Evolutionary conservation across 2,329 filamentous ascomycete species (phyloP).

Genomic region (Cercospora zeina): DNA sequence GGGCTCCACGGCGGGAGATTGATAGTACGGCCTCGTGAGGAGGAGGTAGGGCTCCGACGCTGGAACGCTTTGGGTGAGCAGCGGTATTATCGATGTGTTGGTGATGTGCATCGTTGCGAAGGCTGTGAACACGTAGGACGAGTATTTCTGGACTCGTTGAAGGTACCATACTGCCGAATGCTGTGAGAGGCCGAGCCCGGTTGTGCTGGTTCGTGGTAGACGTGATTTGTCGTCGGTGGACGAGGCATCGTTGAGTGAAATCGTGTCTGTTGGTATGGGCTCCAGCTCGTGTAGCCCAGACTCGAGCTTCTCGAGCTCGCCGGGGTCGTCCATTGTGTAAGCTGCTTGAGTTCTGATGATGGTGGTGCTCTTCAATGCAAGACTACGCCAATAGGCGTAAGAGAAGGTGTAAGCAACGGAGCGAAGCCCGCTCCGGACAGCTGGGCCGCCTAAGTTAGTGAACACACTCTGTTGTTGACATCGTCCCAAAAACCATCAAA

Average conservation of each 20-base stretch:
- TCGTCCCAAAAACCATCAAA: background rate
- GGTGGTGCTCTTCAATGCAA: conserved; percentile 21
- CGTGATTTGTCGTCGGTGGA: conserved; percentile 17
- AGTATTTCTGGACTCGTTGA: conserved; percentile 79
- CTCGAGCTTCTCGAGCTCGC: conserved; percentile 33
- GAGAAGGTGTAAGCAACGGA: conserved; percentile 16
- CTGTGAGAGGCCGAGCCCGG: conserved; percentile 60
- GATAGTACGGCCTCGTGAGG: conserved; percentile 88
- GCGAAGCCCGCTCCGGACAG: background rate
- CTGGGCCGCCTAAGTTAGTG: background rate
- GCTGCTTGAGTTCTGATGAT: background rate
- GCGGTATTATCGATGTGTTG: conserved; percentile 79
- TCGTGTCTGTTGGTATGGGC: conserved; percentile 70
- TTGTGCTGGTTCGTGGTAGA: conserved; percentile 39
- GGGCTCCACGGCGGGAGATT: conserved; percentile 77
- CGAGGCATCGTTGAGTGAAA: conserved; percentile 21
- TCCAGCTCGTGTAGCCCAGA: conserved; percentile 69
- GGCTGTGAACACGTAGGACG: conserved; percentile 77
- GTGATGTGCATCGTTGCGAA: conserved; percentile 76
- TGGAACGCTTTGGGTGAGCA: conserved; percentile 69
- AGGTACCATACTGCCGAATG: conserved; percentile 75
- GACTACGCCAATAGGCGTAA: conserved; percentile 6
- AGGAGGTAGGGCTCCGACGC: conserved; percentile 83
- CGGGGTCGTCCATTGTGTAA: conserved; percentile 36
- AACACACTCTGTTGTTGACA: background rate